A percentile compares a stretch with the other conserved stretches of the same genome.
These are phyloP conservation scores for Clonostachys rosea DNA, from an alignment of 2,329 filamentous ascomycete species.

Conservation along the genomic window DNA sequence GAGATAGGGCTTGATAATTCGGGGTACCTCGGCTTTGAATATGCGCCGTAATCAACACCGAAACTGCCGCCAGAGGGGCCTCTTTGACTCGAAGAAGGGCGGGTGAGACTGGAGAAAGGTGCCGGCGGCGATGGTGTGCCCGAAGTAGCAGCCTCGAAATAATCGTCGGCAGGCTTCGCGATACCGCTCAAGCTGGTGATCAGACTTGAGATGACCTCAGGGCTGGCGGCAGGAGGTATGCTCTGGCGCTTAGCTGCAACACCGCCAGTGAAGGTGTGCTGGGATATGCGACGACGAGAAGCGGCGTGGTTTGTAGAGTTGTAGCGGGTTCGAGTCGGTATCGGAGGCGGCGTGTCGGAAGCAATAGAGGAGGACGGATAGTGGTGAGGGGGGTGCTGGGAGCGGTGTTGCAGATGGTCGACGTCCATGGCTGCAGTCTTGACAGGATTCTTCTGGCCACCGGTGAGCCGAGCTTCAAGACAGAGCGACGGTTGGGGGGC, in stretches of 20 bases:
- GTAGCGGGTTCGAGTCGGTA: slow-evolving; percentile 1
- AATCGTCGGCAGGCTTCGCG: slow-evolving; percentile 61
- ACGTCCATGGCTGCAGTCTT: neutral
- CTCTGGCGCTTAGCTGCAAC: slow-evolving; percentile 8
- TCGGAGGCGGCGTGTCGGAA: slow-evolving; percentile 1
- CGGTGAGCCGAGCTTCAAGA: neutral
- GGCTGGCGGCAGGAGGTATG: slow-evolving; percentile 43
- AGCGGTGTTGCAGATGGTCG: neutral
- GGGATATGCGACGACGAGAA: no score
- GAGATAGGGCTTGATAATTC: slow-evolving; percentile 34
- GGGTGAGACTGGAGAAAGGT: slow-evolving; percentile 12
- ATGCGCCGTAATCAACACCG: slow-evolving; percentile 70
- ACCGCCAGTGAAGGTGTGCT: neutral
- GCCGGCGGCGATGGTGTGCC: slow-evolving; percentile 22
- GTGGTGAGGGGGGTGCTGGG: neutral
- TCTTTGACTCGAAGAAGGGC: neutral
- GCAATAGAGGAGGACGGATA: neutral
- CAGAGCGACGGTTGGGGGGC: neutral
- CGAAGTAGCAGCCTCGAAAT: slow-evolving; percentile 50
- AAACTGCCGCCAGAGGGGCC: slow-evolving; percentile 41
- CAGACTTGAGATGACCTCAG: slow-evolving; percentile 65
- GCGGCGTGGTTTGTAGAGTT: neutral
- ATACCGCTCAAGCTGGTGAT: slow-evolving; percentile 69
- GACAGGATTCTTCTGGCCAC: neutral
- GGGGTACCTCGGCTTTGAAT: slow-evolving; percentile 44